A percentile compares a stretch with the other conserved stretches of the same genome.
Evolutionary conservation across 768 basidiomycete genomes (phyloP).

Genomic region (Infundibulicybe gibba): DNA sequence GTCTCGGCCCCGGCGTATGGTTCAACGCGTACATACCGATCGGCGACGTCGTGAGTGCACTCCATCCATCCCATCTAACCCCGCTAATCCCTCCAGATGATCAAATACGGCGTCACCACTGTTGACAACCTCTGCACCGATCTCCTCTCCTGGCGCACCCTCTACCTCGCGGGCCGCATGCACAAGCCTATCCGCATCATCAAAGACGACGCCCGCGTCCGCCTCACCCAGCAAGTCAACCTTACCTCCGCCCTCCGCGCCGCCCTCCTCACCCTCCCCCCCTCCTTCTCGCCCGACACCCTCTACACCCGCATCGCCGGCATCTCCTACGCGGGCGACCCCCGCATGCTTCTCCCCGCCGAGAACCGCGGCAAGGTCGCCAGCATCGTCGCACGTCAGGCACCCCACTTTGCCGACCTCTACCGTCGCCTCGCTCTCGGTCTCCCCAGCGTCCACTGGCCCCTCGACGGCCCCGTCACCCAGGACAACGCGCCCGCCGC

Average conservation of each 20-base stretch:
- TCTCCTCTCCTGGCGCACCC: slow-evolving; percentile 86
- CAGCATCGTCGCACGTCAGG: slow-evolving; percentile 87
- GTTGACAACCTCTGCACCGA: slow-evolving; percentile 88
- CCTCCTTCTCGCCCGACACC: slow-evolving; percentile 74
- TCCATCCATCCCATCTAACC: slow-evolving; percentile 1
- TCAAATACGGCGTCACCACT: slow-evolving; percentile 97
- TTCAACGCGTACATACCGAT: slow-evolving; percentile 90
- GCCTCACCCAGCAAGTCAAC: slow-evolving; percentile 92
- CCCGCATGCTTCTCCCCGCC: slow-evolving; percentile 89
- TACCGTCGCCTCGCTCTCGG: slow-evolving; percentile 80
- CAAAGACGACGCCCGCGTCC: slow-evolving; percentile 88
- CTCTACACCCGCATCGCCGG: slow-evolving; percentile 85
- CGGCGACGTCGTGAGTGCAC: slow-evolving; percentile 70
- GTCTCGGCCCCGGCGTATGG: slow-evolving; percentile 85
- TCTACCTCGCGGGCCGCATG: slow-evolving; percentile 94
- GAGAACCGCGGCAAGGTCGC: slow-evolving; percentile 94
- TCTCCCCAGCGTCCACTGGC: slow-evolving; percentile 80
- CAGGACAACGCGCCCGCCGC: slow-evolving; percentile 75
- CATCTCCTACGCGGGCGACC: slow-evolving; percentile 86
- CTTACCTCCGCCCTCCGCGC: slow-evolving; percentile 85
- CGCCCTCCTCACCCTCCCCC: slow-evolving; percentile 84
- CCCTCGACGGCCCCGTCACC: slow-evolving; percentile 47
- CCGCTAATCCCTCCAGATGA: slow-evolving; percentile 45
- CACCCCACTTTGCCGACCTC: slow-evolving; percentile 79
- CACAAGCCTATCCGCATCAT: slow-evolving; percentile 96